phyloP scores from a whole-genome alignment of 306 rosid species.

The Citrullus colocynthis region DNA sequence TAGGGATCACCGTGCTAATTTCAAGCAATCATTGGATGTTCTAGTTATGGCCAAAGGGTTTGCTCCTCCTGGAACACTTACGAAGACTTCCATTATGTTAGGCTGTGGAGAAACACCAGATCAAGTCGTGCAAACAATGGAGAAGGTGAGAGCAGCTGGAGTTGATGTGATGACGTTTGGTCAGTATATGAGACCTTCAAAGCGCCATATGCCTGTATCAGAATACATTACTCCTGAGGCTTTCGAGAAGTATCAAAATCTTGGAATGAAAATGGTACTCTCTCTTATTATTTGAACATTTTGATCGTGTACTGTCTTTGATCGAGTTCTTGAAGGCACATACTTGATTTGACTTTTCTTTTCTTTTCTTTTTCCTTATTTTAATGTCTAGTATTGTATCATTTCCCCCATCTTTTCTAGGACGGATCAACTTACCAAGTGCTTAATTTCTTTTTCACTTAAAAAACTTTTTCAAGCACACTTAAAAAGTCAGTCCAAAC shows the following conservation, averaged over 20 bases:
- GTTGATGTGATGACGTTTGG: constrained; percentile 98
- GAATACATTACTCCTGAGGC: constrained; percentile 96
- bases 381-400: neutral
- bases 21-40: constrained; percentile 83
- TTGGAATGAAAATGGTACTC: constrained; percentile 92
- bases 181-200: constrained; percentile 96
- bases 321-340: neutral
- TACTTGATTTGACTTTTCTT: neutral
- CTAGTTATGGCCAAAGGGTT: constrained; percentile 75
- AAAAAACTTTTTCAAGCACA: no score
- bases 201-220: constrained; percentile 95
- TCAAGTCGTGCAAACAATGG: constrained; percentile 91
- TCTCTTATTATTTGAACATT: neutral
- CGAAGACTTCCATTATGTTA: constrained; percentile 93
- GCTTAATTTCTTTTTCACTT: no score
- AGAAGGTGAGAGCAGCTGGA: constrained; percentile 98
- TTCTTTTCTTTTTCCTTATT: neutral
- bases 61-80: constrained; percentile 84
- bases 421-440: no score
- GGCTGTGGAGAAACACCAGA: constrained; percentile 98
- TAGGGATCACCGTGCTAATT: constrained; percentile 87
- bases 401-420: neutral
- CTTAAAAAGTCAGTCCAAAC: neutral
- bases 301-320: neutral
- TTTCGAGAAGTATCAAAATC: constrained; percentile 62